Base-by-base conservation (phyloP, 345 rosid genomes). In the Hibiscus trionum region DNA sequence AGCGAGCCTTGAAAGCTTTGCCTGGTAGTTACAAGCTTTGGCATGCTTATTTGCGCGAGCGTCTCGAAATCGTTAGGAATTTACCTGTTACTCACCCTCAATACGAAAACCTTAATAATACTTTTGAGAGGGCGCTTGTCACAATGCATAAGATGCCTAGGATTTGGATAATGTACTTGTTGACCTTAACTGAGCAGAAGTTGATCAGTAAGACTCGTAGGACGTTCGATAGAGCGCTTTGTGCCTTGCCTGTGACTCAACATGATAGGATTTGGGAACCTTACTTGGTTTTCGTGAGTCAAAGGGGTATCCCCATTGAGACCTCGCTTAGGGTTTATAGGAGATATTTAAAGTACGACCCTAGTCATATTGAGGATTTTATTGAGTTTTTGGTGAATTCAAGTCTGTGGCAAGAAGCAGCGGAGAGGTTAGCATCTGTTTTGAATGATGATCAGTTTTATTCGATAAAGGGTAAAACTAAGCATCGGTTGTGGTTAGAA, bases 61-160 rank as follows among this genome's bases (percentile, higher is more conserved):
- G 96, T 11, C 97, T 95, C 4, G 86, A 85, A 19, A 77, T 90
- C 8, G 97, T 95, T 5, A 70, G 93, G 47, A 88, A 87, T 71
- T 71, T 92, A 3, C 97, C 96, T 21, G 76, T 90, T 8, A 82
- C 87, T 42, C 91, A 88, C 75, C 80, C 90, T 0, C 90, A 82
- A 35, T 91, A 82, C 58, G 93, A 94, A 55, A 80, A 93, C 56
- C 89, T 94, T 5, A 86, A 94, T 73, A 94, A 94, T 59, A 91
- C 98, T 4, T 94, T 94, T 46, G 98, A 94, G 76, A 78, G 98
- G 69, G 94, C 95, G 7, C 73, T 88, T 1, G 96, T 94, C 5
- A 94, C 93, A 1, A 91, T 91, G 97, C 97, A 94, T 73, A 94
- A 94, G 80, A 94, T 94, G 98, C 97, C 98, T 35, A 60, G 58